Evolutionary conservation across 1,284 basidiomycete species (phyloP).

Genomic region (Microbotryum silenes-acaulis): DNA sequence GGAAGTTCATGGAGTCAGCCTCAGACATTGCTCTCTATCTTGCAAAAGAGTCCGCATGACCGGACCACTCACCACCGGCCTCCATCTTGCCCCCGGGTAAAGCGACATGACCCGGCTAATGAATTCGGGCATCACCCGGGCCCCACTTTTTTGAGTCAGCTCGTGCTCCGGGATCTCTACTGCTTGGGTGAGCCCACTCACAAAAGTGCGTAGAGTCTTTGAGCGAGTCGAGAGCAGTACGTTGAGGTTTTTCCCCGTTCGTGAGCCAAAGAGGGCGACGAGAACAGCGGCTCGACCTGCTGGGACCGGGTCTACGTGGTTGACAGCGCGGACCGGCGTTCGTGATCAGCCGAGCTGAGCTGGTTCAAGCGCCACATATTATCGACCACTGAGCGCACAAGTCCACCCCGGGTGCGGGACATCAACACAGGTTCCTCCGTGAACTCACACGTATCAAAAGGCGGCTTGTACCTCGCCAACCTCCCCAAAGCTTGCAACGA

Average conservation of each 20-base stretch:
- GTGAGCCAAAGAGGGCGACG: slow-evolving; percentile 23
- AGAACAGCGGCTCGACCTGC: slow-evolving; percentile 24
- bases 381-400: background rate
- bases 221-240: slow-evolving; percentile 26
- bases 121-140: too few relatives aligned
- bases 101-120: slow-evolving; percentile 35
- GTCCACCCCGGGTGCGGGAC: background rate
- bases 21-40: too few relatives aligned
- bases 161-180: background rate
- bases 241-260: slow-evolving; percentile 24
- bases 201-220: slow-evolving; percentile 17
- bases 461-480: slow-evolving; percentile 22
- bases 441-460: slow-evolving; percentile 14
- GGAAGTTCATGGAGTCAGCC: too few relatives aligned
- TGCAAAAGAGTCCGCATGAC: background rate
- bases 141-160: background rate
- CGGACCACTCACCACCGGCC: slow-evolving; percentile 7
- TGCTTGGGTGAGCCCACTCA: slow-evolving; percentile 1
- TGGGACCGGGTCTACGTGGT: slow-evolving; percentile 10
- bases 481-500: slow-evolving; percentile 17
- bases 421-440: background rate
- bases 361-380: background rate
- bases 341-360: background rate
- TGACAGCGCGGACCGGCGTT: too few relatives aligned
- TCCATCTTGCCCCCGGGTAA: slow-evolving; percentile 36